Base-by-base conservation (phyloP, 768 basidiomycete genomes). In the Agrocybe chaxingu region DNA sequence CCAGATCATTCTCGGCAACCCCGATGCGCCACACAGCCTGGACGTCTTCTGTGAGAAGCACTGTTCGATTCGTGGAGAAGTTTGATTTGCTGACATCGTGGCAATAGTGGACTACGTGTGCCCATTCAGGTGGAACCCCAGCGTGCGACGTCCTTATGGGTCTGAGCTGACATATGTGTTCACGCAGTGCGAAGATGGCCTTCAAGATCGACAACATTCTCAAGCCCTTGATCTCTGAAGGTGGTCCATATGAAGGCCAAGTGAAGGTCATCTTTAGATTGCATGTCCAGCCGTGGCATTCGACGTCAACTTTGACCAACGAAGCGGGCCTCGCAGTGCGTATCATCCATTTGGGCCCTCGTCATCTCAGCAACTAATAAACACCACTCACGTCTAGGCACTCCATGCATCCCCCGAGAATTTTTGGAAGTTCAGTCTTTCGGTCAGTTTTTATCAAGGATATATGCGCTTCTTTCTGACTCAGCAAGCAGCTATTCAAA, bases 261-360 rank as follows among this genome's bases (percentile, higher is more conserved):
- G 81, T 92, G 54, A 89, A 89, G 67, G 70, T 78, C 35, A 82
- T 90, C 62, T 74, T 88, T 62, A 73, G 88, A 42, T 76, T 75
- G 37, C 87, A 87, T 55, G 84, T 87, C 16, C 86, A 89, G 62
- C 85, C 87, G 0, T 92, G 91, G 91, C 91, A 92, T 58, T 77
- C 68, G 0, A 69, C 79, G n/a, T 89, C 89, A 0, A 89, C 83
- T 0, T 75, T 86, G 45, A 81, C 82, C 2, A 87, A 90, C 55
- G 94, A 97, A 69, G 89, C 92, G 10, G 84, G 77, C 8, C 72
- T 96, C 7, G 91, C 92, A 4, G 90, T 90, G 56, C 41, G 80
- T 57, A 5, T 13, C 9, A 29, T 47, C 3, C 12, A 42, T 18
- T 30, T 12, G 24, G 38, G 24, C 18, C 34, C 18, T 45, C 36